Base-by-base conservation (phyloP, 2,329 filamentous ascomycete species). In the Colletotrichum euphorbiae region DNA sequence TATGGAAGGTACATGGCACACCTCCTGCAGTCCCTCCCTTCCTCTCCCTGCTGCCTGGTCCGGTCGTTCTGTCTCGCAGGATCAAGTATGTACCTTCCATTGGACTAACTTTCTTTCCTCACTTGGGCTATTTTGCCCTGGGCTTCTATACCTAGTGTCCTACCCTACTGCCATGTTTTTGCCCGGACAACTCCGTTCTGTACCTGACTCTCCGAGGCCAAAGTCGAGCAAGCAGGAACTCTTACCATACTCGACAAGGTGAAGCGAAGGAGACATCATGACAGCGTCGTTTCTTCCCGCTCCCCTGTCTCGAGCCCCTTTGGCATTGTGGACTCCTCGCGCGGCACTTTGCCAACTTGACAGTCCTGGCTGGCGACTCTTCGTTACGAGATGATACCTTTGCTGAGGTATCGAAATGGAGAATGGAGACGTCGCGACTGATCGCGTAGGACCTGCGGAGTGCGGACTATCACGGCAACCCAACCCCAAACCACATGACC, bases 151-250 rank as follows among this genome's bases (percentile, higher is more conserved):
- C 24, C 48, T 24, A n/a, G 48, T 52, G 24, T 9, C 8, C n/a
- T 58, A 15, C 54, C 24, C 45, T n/a, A 12, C 38, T 38, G 4
- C 24, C 24, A 24, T 24, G 24, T 24, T 15, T 7, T 15, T 65
- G 15, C 45, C 50, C 63, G 63, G 63, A 67, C 51, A 55, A 67
- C 58, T 67, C 63, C 63, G 50, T 67, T 62, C 58, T 15, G 50
- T 50, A 19, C 58, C 50, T 48, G 63, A 56, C 50, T 48, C 63
- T 62, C 63, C 63, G 63, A 67, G 24, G 56, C 28, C 12, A 59
- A 28, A 28, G 28, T 28, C 28, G 17, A 28, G n/a, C 24, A 46
- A 19, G 21, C 12, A 46, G 21, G 9, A 36, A 36, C 4, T 52
- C 11, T 15, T 3, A 28, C 19, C n/a, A 7, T 28, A 28, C 46